Conservation (phyloP, 495 filamentous ascomycete genomes). For the Daldinia decipiens region DNA sequence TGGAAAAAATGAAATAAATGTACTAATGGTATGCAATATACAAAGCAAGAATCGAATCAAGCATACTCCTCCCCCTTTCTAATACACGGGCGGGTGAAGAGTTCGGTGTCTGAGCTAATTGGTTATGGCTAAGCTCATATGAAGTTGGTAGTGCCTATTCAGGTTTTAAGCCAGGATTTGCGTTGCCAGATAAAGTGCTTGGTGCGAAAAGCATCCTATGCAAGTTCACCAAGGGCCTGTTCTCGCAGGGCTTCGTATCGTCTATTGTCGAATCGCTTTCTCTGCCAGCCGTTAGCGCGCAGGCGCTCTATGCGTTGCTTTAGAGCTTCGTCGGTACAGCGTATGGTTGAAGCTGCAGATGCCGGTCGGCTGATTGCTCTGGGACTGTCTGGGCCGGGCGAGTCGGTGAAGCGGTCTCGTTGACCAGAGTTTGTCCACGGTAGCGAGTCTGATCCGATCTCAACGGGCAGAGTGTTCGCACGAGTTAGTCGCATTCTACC, state of each 20-base stretch:
- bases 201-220: constrained; percentile 15
- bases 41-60: constrained; percentile 16
- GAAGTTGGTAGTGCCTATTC: background rate
- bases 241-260: constrained; percentile 62
- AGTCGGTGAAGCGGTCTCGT: constrained; percentile 25
- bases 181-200: background rate
- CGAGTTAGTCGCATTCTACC: constrained; percentile 20
- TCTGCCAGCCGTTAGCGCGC: constrained; percentile 57
- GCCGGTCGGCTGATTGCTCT: constrained; percentile 30
- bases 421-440: constrained; percentile 20
- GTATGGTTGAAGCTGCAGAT: constrained; percentile 31
- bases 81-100: background rate
- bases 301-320: constrained; percentile 59
- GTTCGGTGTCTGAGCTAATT: background rate
- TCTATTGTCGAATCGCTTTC: constrained; percentile 60
- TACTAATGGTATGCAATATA: constrained; percentile 15
- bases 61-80: background rate
- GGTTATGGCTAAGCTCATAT: background rate
- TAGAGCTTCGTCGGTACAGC: constrained; percentile 34
- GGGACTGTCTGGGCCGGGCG: constrained; percentile 9
- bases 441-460: constrained; percentile 16
- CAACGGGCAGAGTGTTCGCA: constrained; percentile 33
- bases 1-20: background rate
- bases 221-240: constrained; percentile 56
- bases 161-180: background rate